Evolutionary conservation across 1,284 basidiomycete genomes (phyloP).

Genomic region (Cutaneotrichosporon mucoides): DNA sequence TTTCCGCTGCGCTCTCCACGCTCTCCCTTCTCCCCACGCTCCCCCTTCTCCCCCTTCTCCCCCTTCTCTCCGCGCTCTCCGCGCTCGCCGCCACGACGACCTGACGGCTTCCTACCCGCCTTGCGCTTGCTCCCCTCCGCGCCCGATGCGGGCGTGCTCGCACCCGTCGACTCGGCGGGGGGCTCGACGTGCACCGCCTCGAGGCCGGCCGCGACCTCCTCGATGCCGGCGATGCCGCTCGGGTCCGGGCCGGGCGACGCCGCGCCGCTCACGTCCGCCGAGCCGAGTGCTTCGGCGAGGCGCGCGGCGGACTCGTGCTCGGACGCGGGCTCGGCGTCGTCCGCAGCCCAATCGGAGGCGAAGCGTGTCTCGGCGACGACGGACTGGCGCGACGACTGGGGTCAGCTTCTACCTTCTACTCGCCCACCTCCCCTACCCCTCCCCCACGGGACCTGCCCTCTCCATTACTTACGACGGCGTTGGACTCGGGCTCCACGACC

Average conservation of each 20-base stretch:
- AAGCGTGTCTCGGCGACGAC: not conserved
- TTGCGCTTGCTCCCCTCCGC: not conserved
- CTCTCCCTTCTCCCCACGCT: not conserved
- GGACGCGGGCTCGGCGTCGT: conserved; percentile 19
- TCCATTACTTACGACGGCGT: not conserved
- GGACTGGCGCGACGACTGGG: conserved; percentile 5
- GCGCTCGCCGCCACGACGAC: not conserved
- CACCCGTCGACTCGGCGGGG: not conserved
- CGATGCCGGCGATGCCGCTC: not conserved
- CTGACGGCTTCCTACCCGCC: conserved; percentile 3
- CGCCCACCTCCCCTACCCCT: not conserved
- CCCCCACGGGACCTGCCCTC: not conserved
- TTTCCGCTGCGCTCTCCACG: not conserved
- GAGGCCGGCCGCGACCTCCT: not conserved
- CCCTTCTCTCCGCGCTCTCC: not conserved
- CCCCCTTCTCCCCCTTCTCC: not conserved
- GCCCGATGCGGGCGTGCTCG: conserved; percentile 2
- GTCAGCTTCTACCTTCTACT: not conserved
- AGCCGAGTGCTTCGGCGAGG: not conserved
- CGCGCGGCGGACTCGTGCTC: conserved; percentile 15
- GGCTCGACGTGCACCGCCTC: not conserved
- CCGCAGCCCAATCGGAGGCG: conserved; percentile 29
- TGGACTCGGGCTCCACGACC: conserved; percentile 21
- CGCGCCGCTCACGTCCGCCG: too few relatives aligned
- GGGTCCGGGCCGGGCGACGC: not conserved